Base-by-base conservation (phyloP, 208 protist species). In the Trichomonas tenax region DNA sequence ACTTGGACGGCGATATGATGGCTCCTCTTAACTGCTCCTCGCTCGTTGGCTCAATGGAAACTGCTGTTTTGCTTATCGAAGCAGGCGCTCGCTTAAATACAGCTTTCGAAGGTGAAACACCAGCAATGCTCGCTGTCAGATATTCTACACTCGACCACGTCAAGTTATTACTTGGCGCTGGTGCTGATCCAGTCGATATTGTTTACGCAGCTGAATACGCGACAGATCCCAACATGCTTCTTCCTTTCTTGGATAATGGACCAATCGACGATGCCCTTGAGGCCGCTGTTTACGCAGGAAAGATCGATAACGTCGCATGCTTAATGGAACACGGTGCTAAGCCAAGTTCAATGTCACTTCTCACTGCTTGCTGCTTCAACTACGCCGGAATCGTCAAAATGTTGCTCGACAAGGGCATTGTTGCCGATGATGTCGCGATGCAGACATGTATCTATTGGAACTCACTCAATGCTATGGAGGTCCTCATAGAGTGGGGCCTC, bases 381-480 rank as follows among this genome's bases (percentile, higher is more conserved):
- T 93, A 49, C 44, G 15, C 41, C 0, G 26, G 14, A 38, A 93
- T 93, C 10, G 86, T 93, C 38, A 93, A 93, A 36, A 51, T 93
- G n/a, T 44, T 93, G 0, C 17, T 93, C n/a, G 86, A 93, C 34
- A 3, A 41, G 0, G 86, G 86, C 34, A 44, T 93, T 26, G 17
- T 49, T 15, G 86, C 86, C 17, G 86, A 93, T 44, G 86, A 93
- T 51, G 36, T 40, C 15, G 86, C 86, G 4, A 93, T 93, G 86
- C 86, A 93, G 44, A 93, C 86, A 38, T 93, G 86, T 44, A 93
- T 93, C 31, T 93, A 44, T 44, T 93, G 86, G 86, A 93, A 48
- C 26, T 93, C 86, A 9, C 6, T 93, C 26, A 23, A 93, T 8
- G 23, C 86, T 15, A 93, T 93, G 86, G 23, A 93, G 26, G 86